Base-by-base conservation (phyloP, 768 basidiomycete species). In the Pulveroboletus frians region DNA sequence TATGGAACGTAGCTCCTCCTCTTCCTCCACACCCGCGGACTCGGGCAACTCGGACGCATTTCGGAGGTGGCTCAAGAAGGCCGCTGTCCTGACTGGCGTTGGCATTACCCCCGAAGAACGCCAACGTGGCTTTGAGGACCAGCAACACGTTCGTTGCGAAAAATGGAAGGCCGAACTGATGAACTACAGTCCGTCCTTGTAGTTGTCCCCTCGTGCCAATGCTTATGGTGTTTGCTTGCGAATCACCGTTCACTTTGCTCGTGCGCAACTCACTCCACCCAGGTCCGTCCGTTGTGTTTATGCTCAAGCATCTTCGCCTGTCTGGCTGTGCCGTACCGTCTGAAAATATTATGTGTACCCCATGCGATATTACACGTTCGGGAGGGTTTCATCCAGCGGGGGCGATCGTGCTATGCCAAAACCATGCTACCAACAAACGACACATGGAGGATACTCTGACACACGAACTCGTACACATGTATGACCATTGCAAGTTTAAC, bases 391-490 rank as follows among this genome's bases (percentile, higher is more conserved):
- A 89, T 2, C 79, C 86, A 4, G 78, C 80, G 13, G 88, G 89
- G 14, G 86, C 85, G 3, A 80, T 97, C 21, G 68, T 92, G 7
- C 72, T 99, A 3, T 99, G 95, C 63, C 83, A 92, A 52, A 88
- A 92, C 39, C 78, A 84, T 41, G 87, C 93, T 59, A 77, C 83
- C 65, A 80, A 75, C 66, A 85, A 90, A 63, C 78, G 77, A 31
- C 92, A 96, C 58, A 85, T 94, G 87, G 93, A 98, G 68, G 81
- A 91, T 60, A 95, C 94, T 27, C 72, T 99, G 30, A 78, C 88
- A 18, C 96, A 99, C 62, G 96, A 99, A 65, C 79, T 98, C 39
- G 70, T 98, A 21, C 96, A 98, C 63, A 84, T 92, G 78, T 98
- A 89, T 64, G 96, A 99, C 67, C 89, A 95, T 54, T 88, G 90